Percentiles rank a stretch among this genome's conserved stretches.
phyloP scores from a whole-genome alignment of 129 eudicot genomes.

The Oenanthe sinensis region DNA sequence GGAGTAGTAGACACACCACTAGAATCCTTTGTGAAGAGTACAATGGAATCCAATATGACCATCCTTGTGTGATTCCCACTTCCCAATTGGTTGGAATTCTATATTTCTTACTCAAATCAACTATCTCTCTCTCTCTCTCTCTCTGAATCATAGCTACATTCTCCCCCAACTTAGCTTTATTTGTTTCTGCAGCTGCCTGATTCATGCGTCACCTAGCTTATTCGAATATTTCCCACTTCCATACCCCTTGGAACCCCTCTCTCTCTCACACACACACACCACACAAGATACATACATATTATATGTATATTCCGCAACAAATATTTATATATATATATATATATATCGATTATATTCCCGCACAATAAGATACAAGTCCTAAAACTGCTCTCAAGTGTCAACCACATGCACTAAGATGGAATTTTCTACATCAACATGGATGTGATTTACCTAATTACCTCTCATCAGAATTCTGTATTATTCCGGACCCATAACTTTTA shows the following conservation, averaged over 20 bases:
- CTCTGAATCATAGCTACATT: not conserved
- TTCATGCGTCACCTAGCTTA: constrained; percentile 6
- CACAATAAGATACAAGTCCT: too few relatives aligned
- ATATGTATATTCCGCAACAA: too few relatives aligned
- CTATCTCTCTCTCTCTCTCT: not conserved
- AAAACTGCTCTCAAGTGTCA: too few relatives aligned
- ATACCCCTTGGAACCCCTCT: not conserved
- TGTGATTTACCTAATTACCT: too few relatives aligned
- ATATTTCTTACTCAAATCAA: constrained; percentile 4
- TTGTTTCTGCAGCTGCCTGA: constrained; percentile 6
- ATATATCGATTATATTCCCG: too few relatives aligned
- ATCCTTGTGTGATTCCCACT: constrained; percentile 13
- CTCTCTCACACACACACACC: not conserved
- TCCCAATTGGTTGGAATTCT: constrained; percentile 15
- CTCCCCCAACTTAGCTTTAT: not conserved
- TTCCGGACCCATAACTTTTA: too few relatives aligned
- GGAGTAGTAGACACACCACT: constrained; percentile 13
- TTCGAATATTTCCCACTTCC: constrained; percentile 9
- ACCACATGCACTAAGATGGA: too few relatives aligned
- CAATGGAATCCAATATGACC: not conserved
- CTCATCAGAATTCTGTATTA: too few relatives aligned
- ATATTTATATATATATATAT: too few relatives aligned
- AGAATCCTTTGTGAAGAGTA: not conserved
- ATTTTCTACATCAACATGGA: too few relatives aligned
- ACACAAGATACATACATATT: too few relatives aligned